Base-by-base conservation (phyloP, 352 stramenopile genomes). In the Blastocystis sp. region DNA sequence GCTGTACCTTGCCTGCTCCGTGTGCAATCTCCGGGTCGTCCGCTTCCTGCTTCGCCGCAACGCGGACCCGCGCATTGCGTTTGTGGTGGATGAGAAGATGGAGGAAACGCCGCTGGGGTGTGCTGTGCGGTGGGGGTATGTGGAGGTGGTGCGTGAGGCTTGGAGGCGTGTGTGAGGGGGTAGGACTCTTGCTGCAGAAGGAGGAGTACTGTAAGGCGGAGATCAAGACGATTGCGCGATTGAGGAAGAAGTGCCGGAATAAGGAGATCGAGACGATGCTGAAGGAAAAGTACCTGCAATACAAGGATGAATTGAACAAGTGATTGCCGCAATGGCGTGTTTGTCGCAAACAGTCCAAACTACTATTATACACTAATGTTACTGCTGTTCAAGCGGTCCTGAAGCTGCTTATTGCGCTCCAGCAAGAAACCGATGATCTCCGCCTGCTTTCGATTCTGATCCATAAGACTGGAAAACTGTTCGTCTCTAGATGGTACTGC, bases 401-500 rank as follows among this genome's bases (percentile, higher is more conserved):
- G 71, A 21, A 81, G n/a, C 45, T 81, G 71, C 19, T 81, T 81
- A 53, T 81, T 81, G 2, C 71, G 53, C 34, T 81, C 71, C 0
- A 81, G 59, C 14, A 81, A 38, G 66, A 81, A 81, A 17, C 43
- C 21, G 34, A 81, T 81, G 48, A 81, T 81, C 45, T 81, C 71
- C 43, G 48, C 53, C 23, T 81, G 71, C 71, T 81, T 56, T 19
- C 41, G 41, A 66, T 81, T 81, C 45, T 81, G 40, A n/a, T 81
- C 71, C 38, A 81, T 38, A 43, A 81, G 28, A 41, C 53, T 62
- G 3, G 71, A 21, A 43, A 81, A 45, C 0, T 60, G 71, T 41
- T 81, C 56, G 48, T 34, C 71, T 81, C n/a, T 9, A 45, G 23
- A 19, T 64, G 19, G 66, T 19, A 1, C 10, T 34, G 19, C 9